A percentile compares a stretch with the other conserved stretches of the same genome.
Conservation (phyloP, 2,329 filamentous ascomycete species). For the Alternaria ethzedia region DNA sequence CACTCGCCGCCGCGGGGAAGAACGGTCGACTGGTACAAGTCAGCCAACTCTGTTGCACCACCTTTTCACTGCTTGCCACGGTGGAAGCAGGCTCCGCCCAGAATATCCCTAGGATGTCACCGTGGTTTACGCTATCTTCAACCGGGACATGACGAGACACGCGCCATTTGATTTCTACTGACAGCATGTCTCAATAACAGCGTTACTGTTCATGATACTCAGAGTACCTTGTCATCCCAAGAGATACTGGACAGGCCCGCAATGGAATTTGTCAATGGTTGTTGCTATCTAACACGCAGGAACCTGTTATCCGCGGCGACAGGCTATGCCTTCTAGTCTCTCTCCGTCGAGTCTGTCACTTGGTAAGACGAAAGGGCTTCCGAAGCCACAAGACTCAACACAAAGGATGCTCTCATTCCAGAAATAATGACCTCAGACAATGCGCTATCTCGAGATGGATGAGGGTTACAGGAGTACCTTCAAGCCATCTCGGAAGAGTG, state of each 20-base stretch:
- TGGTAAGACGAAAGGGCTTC: neutral
- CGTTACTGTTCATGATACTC: neutral
- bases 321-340: neutral
- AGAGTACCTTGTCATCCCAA: neutral
- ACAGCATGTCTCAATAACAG: neutral
- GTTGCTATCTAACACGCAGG: neutral
- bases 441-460: neutral
- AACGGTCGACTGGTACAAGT: neutral
- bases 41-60: neutral
- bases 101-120: fast-evolving
- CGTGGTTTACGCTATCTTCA: neutral
- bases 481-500: neutral
- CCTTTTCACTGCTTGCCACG: neutral
- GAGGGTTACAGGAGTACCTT: neutral
- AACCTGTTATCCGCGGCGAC: neutral
- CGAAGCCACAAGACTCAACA: neutral
- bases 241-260: neutral
- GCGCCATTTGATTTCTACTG: neutral
- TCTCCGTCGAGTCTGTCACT: neutral
- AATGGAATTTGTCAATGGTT: neutral
- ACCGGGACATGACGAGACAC: neutral
- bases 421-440: neutral
- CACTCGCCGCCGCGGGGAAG: neutral
- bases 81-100: neutral
- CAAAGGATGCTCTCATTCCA: neutral